Evolutionary conservation across 805 yeast species (phyloP).

Genomic region (Barnettozyma populi): DNA sequence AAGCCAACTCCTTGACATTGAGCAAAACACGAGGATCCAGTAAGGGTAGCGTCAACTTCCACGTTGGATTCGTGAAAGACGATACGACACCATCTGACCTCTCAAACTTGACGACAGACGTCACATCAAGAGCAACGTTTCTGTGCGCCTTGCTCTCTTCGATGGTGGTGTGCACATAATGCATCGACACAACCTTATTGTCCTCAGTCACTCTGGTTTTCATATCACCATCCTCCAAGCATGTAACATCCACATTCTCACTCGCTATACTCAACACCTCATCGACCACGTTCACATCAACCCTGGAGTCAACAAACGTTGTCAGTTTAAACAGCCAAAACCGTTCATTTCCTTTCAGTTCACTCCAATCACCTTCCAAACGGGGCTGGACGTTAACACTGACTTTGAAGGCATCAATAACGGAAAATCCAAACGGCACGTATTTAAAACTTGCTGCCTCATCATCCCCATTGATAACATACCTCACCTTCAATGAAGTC

Average conservation of each 20-base stretch:
- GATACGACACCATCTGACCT: conserved; percentile 26
- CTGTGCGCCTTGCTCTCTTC: conserved; percentile 35
- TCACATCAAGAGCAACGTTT: conserved; percentile 29
- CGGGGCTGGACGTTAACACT: conserved; percentile 30
- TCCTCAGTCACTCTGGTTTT: conserved; percentile 6
- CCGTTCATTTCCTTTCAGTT: conserved; percentile 27
- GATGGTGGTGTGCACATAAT: conserved; percentile 29
- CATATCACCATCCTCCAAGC: conserved; percentile 18
- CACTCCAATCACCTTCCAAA: conserved; percentile 18
- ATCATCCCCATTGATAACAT: conserved; percentile 26
- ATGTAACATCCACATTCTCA: conserved; percentile 33
- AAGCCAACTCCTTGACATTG: conserved; percentile 20
- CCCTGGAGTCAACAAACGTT: conserved; percentile 19
- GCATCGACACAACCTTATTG: conserved; percentile 12
- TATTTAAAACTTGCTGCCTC: conserved; percentile 26
- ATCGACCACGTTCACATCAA: conserved; percentile 31
- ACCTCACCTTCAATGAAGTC: conserved; percentile 21
- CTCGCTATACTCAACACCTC: conserved; percentile 22
- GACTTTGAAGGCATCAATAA: conserved; percentile 28
- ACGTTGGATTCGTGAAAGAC: conserved; percentile 31
- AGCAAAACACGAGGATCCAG: conserved; percentile 66
- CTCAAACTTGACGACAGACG: conserved; percentile 30
- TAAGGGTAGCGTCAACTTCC: conserved; percentile 54
- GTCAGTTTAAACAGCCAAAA: conserved; percentile 30
- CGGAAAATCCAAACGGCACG: conserved; percentile 21